Conservation (phyloP, 2,329 filamentous ascomycete species). For the Alternaria alternata region DNA sequence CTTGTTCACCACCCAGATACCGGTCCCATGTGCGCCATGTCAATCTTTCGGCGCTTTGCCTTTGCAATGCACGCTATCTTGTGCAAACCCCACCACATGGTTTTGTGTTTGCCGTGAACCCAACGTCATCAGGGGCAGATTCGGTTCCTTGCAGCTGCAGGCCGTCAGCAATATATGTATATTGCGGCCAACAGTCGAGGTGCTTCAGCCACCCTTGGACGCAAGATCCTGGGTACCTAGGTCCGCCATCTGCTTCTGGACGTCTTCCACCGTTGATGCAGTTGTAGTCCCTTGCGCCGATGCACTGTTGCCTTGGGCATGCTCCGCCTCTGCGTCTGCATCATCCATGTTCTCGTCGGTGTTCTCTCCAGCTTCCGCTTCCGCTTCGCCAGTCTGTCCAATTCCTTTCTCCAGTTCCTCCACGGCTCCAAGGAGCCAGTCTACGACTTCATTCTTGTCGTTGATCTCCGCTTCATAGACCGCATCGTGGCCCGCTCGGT, state of each 20-base stretch:
- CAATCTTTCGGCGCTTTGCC: background rate
- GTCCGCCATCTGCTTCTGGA: slow-evolving; percentile 44
- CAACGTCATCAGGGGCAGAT: slow-evolving; percentile 20
- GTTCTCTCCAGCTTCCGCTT: slow-evolving; percentile 40
- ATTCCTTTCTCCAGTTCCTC: slow-evolving; percentile 52
- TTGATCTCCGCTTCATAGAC: slow-evolving; percentile 61
- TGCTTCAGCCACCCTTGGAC: slow-evolving; percentile 37
- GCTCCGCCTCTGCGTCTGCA: slow-evolving; percentile 24
- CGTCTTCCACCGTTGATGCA: slow-evolving; percentile 34
- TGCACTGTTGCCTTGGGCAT: slow-evolving; percentile 12
- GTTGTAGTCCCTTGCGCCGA: slow-evolving; percentile 20
- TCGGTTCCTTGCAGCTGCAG: slow-evolving; percentile 21
- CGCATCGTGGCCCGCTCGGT: slow-evolving; percentile 78
- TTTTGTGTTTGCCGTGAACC: slow-evolving; percentile 16
- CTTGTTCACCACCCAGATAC: background rate
- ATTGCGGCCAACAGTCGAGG: slow-evolving; percentile 25
- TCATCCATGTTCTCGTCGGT: slow-evolving; percentile 29
- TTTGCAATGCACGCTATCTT: background rate
- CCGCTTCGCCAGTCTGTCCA: slow-evolving; percentile 47
- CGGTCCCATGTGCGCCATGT: background rate
- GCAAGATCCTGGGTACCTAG: slow-evolving; percentile 34
- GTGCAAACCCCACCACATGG: slow-evolving; percentile 28
- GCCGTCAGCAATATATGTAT: slow-evolving; percentile 34
- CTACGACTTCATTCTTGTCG: slow-evolving; percentile 59
- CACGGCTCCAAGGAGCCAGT: slow-evolving; percentile 57